Evolutionary conservation across 345 rosid species (phyloP), one percentile per base, ranked within the genome.

Genomic region (Salix arbutifolia): DNA sequence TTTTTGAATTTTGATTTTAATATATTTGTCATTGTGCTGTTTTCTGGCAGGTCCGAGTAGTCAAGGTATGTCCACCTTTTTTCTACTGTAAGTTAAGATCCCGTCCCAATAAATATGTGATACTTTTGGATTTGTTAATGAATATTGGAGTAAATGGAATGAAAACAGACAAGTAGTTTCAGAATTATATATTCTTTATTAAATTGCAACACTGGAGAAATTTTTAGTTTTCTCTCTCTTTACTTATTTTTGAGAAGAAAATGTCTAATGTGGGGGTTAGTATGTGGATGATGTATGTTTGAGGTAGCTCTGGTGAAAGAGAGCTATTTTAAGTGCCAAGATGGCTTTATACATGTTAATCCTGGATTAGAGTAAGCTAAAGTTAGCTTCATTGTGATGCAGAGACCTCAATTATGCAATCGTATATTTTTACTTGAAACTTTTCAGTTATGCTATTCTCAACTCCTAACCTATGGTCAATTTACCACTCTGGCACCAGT

Each of bases 21-120:
- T 64, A 23, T 28, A 26, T 44, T 37, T 12, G 52, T 69, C 56
- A 11, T 28, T 18, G 64, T 61, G 33, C 30, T 30, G 56, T 26
- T 3, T 38, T 13, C 67, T 12, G 85, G 94, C 90, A 96, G 99
- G 98, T 93, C 79, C 97, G 97, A 23, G 83, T 84, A 85, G 93
- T 93, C 72, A 91, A 96, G 97, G 99, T 95, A 89, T 75, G 89
- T 81, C 77, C 73, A 53, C 60, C 48, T 78, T 87, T 50, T 50
- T 50, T 50, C 56, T 50, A 18, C n/a, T 18, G 56, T 50, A 50
- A 18, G 56, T 50, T 17, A 18, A 50, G 64, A 70, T 76, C 44
- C 25, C 66, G 62, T 62, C 30, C 76, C 3, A 53, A 52, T 37
- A 13, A 28, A 18, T 18, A 69, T 52, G 25, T 42, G 66, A 33